Percentiles rank a stretch among this genome's conserved stretches.
These are phyloP conservation scores for Alloascoidea africana DNA, from an alignment of 805 yeast genomes.

Conservation along the genomic window DNA sequence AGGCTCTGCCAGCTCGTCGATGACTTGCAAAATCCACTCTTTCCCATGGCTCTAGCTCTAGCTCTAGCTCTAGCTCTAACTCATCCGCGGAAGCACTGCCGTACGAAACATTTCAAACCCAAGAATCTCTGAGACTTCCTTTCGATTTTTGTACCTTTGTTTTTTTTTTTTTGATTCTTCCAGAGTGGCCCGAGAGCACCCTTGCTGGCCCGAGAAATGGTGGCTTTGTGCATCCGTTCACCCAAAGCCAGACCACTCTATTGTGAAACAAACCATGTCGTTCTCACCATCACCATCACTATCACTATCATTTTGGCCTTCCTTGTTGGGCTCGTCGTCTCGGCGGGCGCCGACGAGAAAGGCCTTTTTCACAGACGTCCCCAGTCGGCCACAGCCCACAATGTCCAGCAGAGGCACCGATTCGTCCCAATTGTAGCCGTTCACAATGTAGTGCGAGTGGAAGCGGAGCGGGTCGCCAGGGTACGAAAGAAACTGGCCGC, in stretches of 20 bases:
- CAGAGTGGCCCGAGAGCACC: no score
- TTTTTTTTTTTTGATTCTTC: no score
- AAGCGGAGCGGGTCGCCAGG: slow-evolving; percentile 91
- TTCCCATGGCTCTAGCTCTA: no score
- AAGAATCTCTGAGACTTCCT: no score
- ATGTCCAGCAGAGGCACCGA: slow-evolving; percentile 41
- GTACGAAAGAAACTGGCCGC: slow-evolving; percentile 77
- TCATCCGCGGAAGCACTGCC: no score
- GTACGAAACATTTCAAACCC: no score
- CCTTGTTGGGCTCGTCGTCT: slow-evolving; percentile 5
- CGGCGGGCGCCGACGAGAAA: slow-evolving; percentile 36
- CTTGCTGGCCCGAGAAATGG: no score
- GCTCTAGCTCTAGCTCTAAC: no score
- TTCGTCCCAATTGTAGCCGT: slow-evolving; percentile 30
- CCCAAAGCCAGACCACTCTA: slow-evolving; percentile 98
- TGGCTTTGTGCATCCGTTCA: slow-evolving; percentile 18
- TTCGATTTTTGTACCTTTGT: no score
- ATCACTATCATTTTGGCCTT: slow-evolving; percentile 7
- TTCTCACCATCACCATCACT: slow-evolving; percentile 12
- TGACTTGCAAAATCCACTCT: no score
- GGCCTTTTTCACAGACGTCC: slow-evolving; percentile 82
- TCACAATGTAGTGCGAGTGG: slow-evolving; percentile 75
- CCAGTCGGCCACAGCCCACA: slow-evolving; percentile 79
- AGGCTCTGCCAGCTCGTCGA: no score
- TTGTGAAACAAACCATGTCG: slow-evolving; percentile 37